Evolutionary conservation across 768 basidiomycete species (phyloP).

Genomic region (Termitomyces sp.): DNA sequence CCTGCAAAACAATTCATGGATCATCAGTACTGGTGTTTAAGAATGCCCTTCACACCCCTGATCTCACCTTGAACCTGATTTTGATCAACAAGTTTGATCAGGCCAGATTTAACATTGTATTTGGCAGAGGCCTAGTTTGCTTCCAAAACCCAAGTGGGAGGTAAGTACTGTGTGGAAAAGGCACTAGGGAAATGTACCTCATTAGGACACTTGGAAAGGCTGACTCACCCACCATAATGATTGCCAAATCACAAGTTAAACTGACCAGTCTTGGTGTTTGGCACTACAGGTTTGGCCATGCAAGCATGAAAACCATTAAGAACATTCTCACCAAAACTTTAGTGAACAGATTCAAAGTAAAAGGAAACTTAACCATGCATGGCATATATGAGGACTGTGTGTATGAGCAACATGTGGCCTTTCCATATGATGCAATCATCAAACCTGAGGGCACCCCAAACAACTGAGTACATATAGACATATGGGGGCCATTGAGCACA

Average conservation of each 20-base stretch:
- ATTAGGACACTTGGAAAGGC: background rate
- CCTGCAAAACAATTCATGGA: too few species aligned
- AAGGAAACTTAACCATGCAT: background rate
- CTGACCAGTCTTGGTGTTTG: slow-evolving; percentile 16
- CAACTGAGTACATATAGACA: too few species aligned
- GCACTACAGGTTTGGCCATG: slow-evolving; percentile 22
- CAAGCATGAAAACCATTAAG: slow-evolving; percentile 4
- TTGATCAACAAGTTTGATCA: background rate
- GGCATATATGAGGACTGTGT: slow-evolving; percentile 7
- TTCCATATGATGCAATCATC: slow-evolving; percentile 17
- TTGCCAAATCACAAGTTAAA: slow-evolving; percentile 11
- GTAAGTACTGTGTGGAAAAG: background rate
- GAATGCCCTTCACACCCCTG: too few species aligned
- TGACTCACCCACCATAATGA: background rate
- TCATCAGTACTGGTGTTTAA: too few species aligned
- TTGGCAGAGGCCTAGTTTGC: too few species aligned
- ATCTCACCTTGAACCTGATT: background rate
- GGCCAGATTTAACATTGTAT: background rate
- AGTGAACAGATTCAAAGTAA: slow-evolving; percentile 18
- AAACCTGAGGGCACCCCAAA: slow-evolving; percentile 8
- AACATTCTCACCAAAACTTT: slow-evolving; percentile 7
- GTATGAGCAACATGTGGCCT: background rate
- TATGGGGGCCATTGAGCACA: slow-evolving; percentile 13
- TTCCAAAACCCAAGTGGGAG: background rate
- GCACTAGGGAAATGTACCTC: background rate